Base-by-base conservation (phyloP, 2,329 filamentous ascomycete genomes). In the Colletotrichum somersetense region DNA sequence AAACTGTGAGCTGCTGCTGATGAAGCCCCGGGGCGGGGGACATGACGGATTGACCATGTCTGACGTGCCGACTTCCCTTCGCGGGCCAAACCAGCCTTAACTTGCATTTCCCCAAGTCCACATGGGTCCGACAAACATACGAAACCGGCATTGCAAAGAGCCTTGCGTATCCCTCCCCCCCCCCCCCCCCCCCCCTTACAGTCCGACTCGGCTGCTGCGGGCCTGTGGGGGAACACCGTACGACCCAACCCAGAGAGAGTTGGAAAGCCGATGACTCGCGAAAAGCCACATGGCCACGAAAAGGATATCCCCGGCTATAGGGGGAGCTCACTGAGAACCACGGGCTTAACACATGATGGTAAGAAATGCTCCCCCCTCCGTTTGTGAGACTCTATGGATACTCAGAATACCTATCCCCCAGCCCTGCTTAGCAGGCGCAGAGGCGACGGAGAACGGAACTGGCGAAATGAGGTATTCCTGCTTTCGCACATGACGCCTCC, bases 221-320 rank as follows among this genome's bases (percentile, higher is more conserved):
- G 46, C 46, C 61, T 64, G 59, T 59, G 69, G 65, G 65, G 69
- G 48, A 63, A 38, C 18, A 26, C 65, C 42, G 63, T 68, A 72
- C 40, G 59, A 64, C 26, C 33, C 35, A 64, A n/a, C 33, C 26
- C 26, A 33, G 30, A 46, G 26, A 53, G 26, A 18, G 38, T 40
- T 40, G 57, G 35, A 38, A 55, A 18, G 30, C 50, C 7, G 58
- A 72, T 68, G 69, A 72, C 69, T 72, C 69, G 71, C 50, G 62
- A 56, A 42, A 42, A 42, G 40, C 67, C 71, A 73, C 67, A 73
- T 73, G 71, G 71, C 62, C 23, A 16, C 55, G 35, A 56, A 35
- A 56, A 46, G 67, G 52, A 58, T 66, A 7, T 40, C 66, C 66
- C 71, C 66, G 56, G 52, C 50, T 33, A 26, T 1, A 3, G 26